phyloP scores from a whole-genome alignment of 441 rosid species.

The Flueggea neowawraea region DNA sequence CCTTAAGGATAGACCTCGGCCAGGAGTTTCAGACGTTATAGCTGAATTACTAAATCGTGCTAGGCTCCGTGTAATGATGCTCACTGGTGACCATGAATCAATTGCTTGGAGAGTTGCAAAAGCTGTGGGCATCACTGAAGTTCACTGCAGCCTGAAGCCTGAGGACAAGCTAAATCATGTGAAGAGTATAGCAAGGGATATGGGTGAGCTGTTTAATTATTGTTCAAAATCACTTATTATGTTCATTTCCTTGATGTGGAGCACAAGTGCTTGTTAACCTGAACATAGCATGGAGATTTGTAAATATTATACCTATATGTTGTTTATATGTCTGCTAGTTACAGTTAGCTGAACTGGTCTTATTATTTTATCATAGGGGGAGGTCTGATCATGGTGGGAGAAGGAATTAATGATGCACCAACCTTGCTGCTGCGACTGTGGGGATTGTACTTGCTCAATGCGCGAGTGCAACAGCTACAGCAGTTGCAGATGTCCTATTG shows the following conservation, averaged over 20 bases:
- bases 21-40: constrained; percentile 74
- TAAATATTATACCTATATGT: neutral
- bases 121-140: constrained; percentile 82
- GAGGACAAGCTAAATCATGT: constrained; percentile 90
- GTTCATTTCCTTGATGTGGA: neutral
- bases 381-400: constrained; percentile 92
- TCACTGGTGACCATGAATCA: constrained; percentile 92
- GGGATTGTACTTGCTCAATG: constrained; percentile 97
- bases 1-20: constrained; percentile 86
- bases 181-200: constrained; percentile 64
- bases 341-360: constrained; percentile 9
- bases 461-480: constrained; percentile 94
- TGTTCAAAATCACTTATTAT: constrained; percentile 1
- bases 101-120: constrained; percentile 96
- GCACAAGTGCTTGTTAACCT: constrained; percentile 1
- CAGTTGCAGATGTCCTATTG: constrained; percentile 80
- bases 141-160: constrained; percentile 81
- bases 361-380: constrained; percentile 55
- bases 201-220: constrained; percentile 39
- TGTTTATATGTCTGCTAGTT: neutral
- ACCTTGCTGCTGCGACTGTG: constrained; percentile 95
- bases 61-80: constrained; percentile 73
- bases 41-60: constrained; percentile 58
- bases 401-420: constrained; percentile 97
- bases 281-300: neutral